Evolutionary conservation across 2,329 filamentous ascomycete species (phyloP), one percentile per base, ranked within the genome.

Genomic region (Microascus cirrosus): DNA sequence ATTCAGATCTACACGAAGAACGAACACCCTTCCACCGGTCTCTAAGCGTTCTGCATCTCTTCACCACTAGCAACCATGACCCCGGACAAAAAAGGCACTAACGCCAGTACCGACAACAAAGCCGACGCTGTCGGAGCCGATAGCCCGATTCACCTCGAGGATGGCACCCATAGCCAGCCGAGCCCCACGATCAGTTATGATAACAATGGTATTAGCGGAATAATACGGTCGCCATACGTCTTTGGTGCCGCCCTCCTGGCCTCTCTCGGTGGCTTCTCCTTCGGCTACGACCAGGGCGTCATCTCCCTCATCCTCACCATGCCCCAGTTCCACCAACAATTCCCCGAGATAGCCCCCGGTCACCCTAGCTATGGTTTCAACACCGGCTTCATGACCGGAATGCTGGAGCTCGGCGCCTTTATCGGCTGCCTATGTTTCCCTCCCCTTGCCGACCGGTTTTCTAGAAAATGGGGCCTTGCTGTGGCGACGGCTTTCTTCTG

Each of bases 241-340:
- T 69, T 74, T 18, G 71, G 71, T 18, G 73, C 72, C 7, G 73
- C 73, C 0, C 65, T 75, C 13, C 64, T 76, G 13, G 74, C 74
- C 0, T 73, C 69, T 3, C 65, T 77, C 34, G 73, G 70, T 59
- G 61, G 42, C 42, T 48, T 48, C 42, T 48, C 42, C 42, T 48
- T 48, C 42, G 42, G 42, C 42, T 48, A 48, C 56, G 74, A 72
- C 52, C 62, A 71, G 58, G 63, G 68, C 56, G 64, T 72, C 28
- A 72, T 73, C 55, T 70, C 66, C 2, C 66, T 77, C 53, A 75
- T 77, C 60, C 68, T 75, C 11, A 70, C 73, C 18, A 76, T 77
- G 72, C 64, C 67, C 0, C 72, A 76, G 55, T 78, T 78, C 59
- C 68, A 74, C 25, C 57, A 66, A 0, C 62, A 62, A 1, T 76